phyloP scores from a whole-genome alignment of 495 filamentous ascomycete species.

The Bacidia gigantensis region DNA sequence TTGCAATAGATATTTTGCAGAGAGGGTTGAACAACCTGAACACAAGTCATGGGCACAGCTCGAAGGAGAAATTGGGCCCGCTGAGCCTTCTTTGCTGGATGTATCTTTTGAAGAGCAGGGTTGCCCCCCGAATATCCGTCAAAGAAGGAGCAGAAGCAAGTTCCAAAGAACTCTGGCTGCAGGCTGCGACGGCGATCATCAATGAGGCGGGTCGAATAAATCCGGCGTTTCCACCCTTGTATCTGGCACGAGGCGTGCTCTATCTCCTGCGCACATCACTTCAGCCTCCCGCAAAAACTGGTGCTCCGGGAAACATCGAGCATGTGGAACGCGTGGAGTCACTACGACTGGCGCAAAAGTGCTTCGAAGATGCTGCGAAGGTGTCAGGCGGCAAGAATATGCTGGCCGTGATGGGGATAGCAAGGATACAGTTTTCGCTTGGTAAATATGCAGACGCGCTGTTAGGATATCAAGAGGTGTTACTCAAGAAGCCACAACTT shows the following conservation, averaged over 20 bases:
- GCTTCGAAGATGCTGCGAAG: slow-evolving; percentile 83
- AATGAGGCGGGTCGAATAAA: slow-evolving; percentile 93
- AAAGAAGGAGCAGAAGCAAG: slow-evolving; percentile 47
- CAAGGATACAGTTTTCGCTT: slow-evolving; percentile 69
- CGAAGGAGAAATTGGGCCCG: slow-evolving; percentile 75
- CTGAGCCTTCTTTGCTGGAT: slow-evolving; percentile 82
- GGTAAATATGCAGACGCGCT: slow-evolving; percentile 72
- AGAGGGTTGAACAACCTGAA: slow-evolving; percentile 67
- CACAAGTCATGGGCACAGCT: slow-evolving; percentile 34
- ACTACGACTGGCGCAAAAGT: slow-evolving; percentile 68
- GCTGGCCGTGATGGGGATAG: slow-evolving; percentile 77
- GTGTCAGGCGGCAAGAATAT: slow-evolving; percentile 74
- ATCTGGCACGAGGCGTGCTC: slow-evolving; percentile 81
- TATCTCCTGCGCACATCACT: slow-evolving; percentile 78
- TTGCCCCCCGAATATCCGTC: slow-evolving; percentile 64
- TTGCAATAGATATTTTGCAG: slow-evolving; percentile 84
- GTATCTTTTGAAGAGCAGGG: slow-evolving; percentile 78
- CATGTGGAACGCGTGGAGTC: slow-evolving; percentile 64
- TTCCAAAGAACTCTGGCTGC: slow-evolving; percentile 86
- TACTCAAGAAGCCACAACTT: slow-evolving; percentile 70
- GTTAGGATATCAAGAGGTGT: slow-evolving; percentile 70
- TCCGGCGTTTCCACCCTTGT: slow-evolving; percentile 75
- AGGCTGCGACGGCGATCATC: slow-evolving; percentile 73
- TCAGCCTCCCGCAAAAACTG: slow-evolving; percentile 55
- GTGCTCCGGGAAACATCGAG: slow-evolving; percentile 46